phyloP scores from a whole-genome alignment of 768 basidiomycete genomes.

The Mycena floridula region DNA sequence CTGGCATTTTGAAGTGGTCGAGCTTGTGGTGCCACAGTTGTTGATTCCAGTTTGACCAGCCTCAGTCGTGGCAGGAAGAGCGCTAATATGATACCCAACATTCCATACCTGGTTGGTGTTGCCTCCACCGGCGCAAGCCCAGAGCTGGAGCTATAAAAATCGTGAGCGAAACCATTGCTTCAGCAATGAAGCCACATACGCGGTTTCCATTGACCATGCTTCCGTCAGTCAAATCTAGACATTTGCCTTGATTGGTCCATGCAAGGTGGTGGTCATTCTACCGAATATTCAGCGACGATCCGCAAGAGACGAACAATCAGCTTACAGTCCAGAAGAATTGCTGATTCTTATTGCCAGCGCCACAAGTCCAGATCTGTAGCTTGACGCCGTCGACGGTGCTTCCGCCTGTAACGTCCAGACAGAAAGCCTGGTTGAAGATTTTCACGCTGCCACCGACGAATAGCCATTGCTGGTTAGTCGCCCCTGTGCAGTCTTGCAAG shows the following conservation, averaged over 20 bases:
- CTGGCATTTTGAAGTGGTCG: slow-evolving; percentile 61
- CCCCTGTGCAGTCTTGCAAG: slow-evolving; percentile 39
- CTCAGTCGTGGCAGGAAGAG: slow-evolving; percentile 41
- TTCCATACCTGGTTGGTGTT: slow-evolving; percentile 25
- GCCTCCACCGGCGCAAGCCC: slow-evolving; percentile 28
- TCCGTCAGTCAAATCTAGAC: slow-evolving; percentile 41
- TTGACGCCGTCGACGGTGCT: slow-evolving; percentile 35
- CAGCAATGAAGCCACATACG: slow-evolving; percentile 19
- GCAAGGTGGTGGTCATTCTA: slow-evolving; percentile 32
- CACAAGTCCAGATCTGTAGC: slow-evolving; percentile 50
- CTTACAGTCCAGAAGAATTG: slow-evolving; percentile 30
- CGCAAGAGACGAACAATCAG: not conserved
- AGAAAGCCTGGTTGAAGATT: slow-evolving; percentile 37
- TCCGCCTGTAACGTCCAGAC: slow-evolving; percentile 42
- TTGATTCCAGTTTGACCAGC: slow-evolving; percentile 60
- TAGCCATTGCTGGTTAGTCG: slow-evolving; percentile 41
- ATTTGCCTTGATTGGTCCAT: slow-evolving; percentile 45
- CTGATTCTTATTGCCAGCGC: slow-evolving; percentile 26
- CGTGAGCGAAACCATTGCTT: not conserved
- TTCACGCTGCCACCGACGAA: slow-evolving; percentile 36
- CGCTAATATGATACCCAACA: slow-evolving; percentile 43
- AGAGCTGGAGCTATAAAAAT: slow-evolving; percentile 37
- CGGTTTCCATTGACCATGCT: slow-evolving; percentile 32
- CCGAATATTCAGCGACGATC: not conserved
- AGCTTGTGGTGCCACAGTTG: slow-evolving; percentile 50